Percentiles rank a stretch among this genome's conserved stretches.
Conservation (phyloP, 305 asterid genomes). For the Fraxinus floribunda region DNA sequence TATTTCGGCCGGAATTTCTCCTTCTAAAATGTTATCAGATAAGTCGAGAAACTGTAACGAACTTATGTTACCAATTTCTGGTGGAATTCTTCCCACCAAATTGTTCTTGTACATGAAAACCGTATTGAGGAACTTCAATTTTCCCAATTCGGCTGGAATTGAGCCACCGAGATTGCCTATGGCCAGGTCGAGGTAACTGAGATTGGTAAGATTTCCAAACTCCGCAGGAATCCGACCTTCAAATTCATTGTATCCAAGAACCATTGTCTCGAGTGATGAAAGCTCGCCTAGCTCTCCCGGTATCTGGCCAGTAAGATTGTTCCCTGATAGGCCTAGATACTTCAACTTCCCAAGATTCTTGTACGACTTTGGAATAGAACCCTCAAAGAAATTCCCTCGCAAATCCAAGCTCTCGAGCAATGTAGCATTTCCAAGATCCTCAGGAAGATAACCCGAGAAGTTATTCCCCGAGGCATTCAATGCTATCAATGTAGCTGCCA, state of each 20-base stretch:
- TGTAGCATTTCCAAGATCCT: constrained; percentile 57
- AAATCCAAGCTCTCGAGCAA: constrained; percentile 70
- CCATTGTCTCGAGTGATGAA: constrained; percentile 55
- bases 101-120: constrained; percentile 72
- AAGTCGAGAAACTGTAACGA: constrained; percentile 59
- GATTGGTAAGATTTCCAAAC: constrained; percentile 64
- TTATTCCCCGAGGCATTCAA: constrained; percentile 80
- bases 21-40: constrained; percentile 73
- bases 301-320: constrained; percentile 61
- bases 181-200: constrained; percentile 74
- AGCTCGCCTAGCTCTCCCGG: constrained; percentile 69
- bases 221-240: constrained; percentile 70
- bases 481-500: constrained; percentile 34
- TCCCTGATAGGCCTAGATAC: constrained; percentile 90
- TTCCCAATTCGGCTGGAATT: constrained; percentile 69
- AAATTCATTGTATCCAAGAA: constrained; percentile 73
- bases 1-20: constrained; percentile 60
- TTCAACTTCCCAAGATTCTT: constrained; percentile 51
- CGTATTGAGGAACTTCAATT: constrained; percentile 46
- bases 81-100: constrained; percentile 62
- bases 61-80: constrained; percentile 54
- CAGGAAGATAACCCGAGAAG: constrained; percentile 70
- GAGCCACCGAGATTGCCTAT: constrained; percentile 63
- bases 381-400: constrained; percentile 78
- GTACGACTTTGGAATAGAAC: constrained; percentile 60